Conservation (phyloP, 2,329 filamentous ascomycete genomes). For the Epichloe uncinata region DNA sequence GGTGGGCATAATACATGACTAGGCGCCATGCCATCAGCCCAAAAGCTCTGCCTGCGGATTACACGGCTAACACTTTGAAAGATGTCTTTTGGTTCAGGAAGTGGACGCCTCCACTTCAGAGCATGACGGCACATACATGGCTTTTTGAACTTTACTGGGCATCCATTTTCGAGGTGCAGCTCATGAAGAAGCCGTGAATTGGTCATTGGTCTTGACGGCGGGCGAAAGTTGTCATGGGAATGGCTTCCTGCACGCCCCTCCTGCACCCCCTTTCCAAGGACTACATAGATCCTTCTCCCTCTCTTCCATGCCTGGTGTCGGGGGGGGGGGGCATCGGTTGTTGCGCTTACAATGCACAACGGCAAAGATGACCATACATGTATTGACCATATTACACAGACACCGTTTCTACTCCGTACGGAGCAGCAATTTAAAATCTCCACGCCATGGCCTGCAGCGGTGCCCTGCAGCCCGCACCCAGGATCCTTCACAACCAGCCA, state of each 20-base stretch:
- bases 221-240: no score
- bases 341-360: conserved; percentile 9
- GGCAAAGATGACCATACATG: no score
- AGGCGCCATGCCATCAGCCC: no score
- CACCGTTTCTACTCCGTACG: neutral
- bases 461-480: neutral
- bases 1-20: no score
- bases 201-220: no score
- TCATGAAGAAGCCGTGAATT: no score
- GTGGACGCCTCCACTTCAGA: no score
- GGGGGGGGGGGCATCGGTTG: neutral
- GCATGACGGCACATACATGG: no score
- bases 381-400: conserved; percentile 2
- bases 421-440: neutral
- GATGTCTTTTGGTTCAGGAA: neutral
- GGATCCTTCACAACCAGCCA: conserved; percentile 1
- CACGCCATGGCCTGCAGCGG: neutral
- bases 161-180: no score
- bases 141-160: no score
- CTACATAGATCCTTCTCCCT: conserved; percentile 17
- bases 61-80: neutral
- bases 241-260: no score
- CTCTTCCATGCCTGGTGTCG: conserved; percentile 13
- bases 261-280: conserved; percentile 13
- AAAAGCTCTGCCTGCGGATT: neutral